These are phyloP conservation scores for Sanghuangporus sanghuang DNA, from an alignment of 1,284 basidiomycete genomes.

Conservation along the genomic window DNA sequence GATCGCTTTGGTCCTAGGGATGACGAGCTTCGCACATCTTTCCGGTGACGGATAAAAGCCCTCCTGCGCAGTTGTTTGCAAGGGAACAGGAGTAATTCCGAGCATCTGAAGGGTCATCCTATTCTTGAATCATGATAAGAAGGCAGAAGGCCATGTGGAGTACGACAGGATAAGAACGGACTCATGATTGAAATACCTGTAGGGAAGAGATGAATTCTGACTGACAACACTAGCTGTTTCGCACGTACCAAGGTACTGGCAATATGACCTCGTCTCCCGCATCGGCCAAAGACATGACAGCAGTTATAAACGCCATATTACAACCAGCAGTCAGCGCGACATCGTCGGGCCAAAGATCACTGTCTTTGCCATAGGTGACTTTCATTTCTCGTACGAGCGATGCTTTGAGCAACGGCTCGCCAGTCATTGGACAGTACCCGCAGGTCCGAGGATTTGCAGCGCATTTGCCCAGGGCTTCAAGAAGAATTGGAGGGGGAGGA, in stretches of 20 bases:
- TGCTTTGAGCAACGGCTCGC: conserved; percentile 52
- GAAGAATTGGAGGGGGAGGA: conserved; percentile 53
- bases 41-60: conserved; percentile 58
- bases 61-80: conserved; percentile 51
- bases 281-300: conserved; percentile 61
- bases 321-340: conserved; percentile 63
- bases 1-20: conserved; percentile 59
- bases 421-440: conserved; percentile 65
- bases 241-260: conserved; percentile 65
- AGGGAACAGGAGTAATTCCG: conserved; percentile 55
- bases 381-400: conserved; percentile 66
- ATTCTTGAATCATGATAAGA: conserved; percentile 7
- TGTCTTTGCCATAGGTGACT: conserved; percentile 46
- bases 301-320: conserved; percentile 67
- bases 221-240: not conserved
- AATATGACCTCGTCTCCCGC: conserved; percentile 75
- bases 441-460: conserved; percentile 43
- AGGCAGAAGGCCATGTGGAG: conserved; percentile 17
- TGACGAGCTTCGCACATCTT: conserved; percentile 47
- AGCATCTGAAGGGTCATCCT: conserved; percentile 74
- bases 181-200: conserved; percentile 77
- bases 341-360: conserved; percentile 49
- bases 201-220: not conserved
- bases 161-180: conserved; percentile 26
- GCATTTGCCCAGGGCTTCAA: conserved; percentile 43